Evolutionary conservation across 345 rosid species (phyloP).

Genomic region (Conringia planisiliqua): DNA sequence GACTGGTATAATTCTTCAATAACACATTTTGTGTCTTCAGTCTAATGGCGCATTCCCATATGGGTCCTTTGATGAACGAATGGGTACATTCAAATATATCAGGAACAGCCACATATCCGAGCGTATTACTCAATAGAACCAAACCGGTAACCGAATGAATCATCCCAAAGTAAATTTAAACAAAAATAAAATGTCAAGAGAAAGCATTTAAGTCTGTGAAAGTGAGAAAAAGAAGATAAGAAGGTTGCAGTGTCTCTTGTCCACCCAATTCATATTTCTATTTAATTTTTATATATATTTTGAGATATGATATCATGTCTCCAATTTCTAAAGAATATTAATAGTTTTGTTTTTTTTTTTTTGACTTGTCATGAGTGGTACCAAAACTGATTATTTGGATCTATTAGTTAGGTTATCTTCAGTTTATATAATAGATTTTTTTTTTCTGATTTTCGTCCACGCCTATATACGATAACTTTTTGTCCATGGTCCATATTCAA

Average conservation of each 20-base stretch:
- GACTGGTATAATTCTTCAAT: no score
- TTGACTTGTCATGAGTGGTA: conserved; percentile 21
- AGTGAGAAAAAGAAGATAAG: conserved; percentile 23
- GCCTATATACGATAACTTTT: conserved; percentile 8
- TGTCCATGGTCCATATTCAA: conserved; percentile 31
- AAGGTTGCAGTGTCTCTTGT: conserved; percentile 30
- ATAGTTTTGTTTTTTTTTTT: conserved; percentile 15
- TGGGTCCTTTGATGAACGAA: background rate
- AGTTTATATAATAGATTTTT: background rate
- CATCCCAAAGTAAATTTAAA: conserved; percentile 12
- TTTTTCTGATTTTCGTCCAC: conserved; percentile 9
- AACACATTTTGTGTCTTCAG: background rate
- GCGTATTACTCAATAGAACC: background rate
- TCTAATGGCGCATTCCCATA: background rate
- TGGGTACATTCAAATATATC: background rate
- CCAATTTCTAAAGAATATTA: background rate
- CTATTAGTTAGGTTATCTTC: conserved; percentile 28
- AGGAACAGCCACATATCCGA: background rate
- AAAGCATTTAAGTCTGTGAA: conserved; percentile 32
- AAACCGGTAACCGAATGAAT: conserved; percentile 3
- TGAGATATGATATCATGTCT: background rate
- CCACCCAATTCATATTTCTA: conserved; percentile 16
- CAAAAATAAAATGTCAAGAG: conserved; percentile 23
- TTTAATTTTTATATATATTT: background rate
- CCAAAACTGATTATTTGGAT: conserved; percentile 29